Conservation (phyloP, 2,329 filamentous ascomycete genomes). For the Colletotrichum sp. region DNA sequence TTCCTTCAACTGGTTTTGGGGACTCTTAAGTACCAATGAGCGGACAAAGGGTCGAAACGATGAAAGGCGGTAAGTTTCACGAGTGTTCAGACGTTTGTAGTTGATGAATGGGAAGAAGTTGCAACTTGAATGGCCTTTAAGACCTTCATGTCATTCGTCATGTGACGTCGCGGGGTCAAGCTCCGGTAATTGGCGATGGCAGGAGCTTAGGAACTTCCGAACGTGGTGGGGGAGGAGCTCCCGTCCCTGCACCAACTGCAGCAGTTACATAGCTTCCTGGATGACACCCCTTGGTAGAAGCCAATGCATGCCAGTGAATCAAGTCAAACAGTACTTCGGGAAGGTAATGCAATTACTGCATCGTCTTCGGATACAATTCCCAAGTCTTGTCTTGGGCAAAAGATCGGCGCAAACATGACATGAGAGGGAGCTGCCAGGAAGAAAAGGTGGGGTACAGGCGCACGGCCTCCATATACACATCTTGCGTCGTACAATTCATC, state of each 20-base stretch:
- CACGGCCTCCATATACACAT: neutral
- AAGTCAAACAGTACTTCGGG: neutral
- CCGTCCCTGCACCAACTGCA: neutral
- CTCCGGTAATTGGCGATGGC: conserved; percentile 3
- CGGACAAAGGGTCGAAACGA: neutral
- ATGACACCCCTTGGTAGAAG: neutral
- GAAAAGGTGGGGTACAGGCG: neutral
- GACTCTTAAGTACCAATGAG: neutral
- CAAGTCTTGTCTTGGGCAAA: neutral
- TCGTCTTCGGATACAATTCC: neutral
- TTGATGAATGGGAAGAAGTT: neutral
- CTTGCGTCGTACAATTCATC: accelerated
- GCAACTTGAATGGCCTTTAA: neutral
- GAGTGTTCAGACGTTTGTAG: neutral
- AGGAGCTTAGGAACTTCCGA: neutral
- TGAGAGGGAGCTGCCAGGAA: neutral
- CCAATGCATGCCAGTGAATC: neutral
- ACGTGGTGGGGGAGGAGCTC: neutral
- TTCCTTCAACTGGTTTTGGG: neutral
- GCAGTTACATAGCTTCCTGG: neutral
- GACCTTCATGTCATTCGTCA: conserved; percentile 16
- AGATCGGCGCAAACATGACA: neutral
- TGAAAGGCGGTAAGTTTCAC: neutral
- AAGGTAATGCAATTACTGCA: neutral
- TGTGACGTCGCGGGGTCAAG: conserved; percentile 18